A percentile compares a stretch with the other conserved stretches of the same genome.
phyloP scores from a whole-genome alignment of 345 rosid species.

The Carallia pectinifolia region DNA sequence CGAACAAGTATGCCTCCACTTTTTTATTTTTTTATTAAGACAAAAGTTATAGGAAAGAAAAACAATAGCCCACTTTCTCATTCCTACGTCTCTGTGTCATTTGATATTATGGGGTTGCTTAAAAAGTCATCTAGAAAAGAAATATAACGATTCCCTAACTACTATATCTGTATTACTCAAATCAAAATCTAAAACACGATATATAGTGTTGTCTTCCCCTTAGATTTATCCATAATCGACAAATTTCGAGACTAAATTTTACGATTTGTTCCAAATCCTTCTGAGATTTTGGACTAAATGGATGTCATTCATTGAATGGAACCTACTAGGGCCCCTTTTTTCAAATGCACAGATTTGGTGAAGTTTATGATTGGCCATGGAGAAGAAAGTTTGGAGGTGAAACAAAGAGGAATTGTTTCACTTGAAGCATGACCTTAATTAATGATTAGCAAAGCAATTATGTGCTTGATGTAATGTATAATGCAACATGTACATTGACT shows the following conservation, averaged over 20 bases:
- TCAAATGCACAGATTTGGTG: background rate
- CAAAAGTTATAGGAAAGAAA: background rate
- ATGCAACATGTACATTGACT: background rate
- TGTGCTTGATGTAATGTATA: constrained; percentile 20
- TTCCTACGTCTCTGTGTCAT: constrained; percentile 12
- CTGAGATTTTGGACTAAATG: background rate
- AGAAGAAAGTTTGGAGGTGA: constrained; percentile 12
- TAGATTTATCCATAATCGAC: background rate
- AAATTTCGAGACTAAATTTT: background rate
- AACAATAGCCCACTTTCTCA: constrained; percentile 2
- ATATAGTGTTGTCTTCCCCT: background rate
- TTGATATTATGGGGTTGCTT: constrained; percentile 16
- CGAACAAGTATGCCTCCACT: constrained; percentile 5
- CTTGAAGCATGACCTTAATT: constrained; percentile 30
- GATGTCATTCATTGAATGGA: background rate
- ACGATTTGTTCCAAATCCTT: background rate
- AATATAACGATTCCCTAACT: constrained; percentile 13
- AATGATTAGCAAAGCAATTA: constrained; percentile 37
- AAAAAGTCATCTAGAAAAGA: constrained; percentile 15
- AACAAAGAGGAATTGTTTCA: constrained; percentile 25
- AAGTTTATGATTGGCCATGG: constrained; percentile 8
- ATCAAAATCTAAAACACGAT: background rate
- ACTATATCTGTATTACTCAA: constrained; percentile 5
- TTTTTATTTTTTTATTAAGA: background rate
- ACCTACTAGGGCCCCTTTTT: background rate